Conservation (phyloP, 2,329 filamentous ascomycete species). For the Aspergillus vadensis region DNA sequence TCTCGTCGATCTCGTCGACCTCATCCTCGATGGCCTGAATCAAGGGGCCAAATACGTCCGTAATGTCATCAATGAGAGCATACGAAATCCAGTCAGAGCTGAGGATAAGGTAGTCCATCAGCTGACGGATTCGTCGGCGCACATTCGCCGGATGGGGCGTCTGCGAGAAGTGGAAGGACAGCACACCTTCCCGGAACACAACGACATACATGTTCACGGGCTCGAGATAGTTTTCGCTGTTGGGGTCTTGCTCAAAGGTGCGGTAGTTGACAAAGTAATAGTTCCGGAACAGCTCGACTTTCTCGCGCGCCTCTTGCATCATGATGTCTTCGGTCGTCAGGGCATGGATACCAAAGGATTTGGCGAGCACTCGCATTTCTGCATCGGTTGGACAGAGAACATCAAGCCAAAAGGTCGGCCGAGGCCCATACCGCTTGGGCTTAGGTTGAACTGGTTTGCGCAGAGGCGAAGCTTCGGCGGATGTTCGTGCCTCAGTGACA, state of each 20-base stretch:
- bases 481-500: slow-evolving; percentile 31
- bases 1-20: slow-evolving; percentile 94
- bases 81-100: slow-evolving; percentile 98
- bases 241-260: slow-evolving; percentile 92
- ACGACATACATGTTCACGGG: slow-evolving; percentile 98
- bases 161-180: slow-evolving; percentile 96
- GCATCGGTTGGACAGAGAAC: slow-evolving; percentile 85
- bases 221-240: slow-evolving; percentile 86
- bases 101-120: slow-evolving; percentile 89
- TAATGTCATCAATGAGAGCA: slow-evolving; percentile 96
- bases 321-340: slow-evolving; percentile 95
- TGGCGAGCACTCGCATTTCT: slow-evolving; percentile 92
- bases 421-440: slow-evolving; percentile 67
- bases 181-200: slow-evolving; percentile 91
- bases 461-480: slow-evolving; percentile 26
- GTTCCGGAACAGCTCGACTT: slow-evolving; percentile 94
- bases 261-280: slow-evolving; percentile 99
- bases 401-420: slow-evolving; percentile 96
- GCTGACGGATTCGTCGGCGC: slow-evolving; percentile 84
- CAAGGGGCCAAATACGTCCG: slow-evolving; percentile 88
- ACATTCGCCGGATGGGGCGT: slow-evolving; percentile 97
- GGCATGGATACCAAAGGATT: slow-evolving; percentile 93
- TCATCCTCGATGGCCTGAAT: slow-evolving; percentile 94
- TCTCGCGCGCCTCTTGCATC: slow-evolving; percentile 95
- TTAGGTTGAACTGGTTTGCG: slow-evolving; percentile 26